These are phyloP conservation scores for Globisporangium nodosum DNA, from an alignment of 352 stramenopile genomes.

Conservation along the genomic window DNA sequence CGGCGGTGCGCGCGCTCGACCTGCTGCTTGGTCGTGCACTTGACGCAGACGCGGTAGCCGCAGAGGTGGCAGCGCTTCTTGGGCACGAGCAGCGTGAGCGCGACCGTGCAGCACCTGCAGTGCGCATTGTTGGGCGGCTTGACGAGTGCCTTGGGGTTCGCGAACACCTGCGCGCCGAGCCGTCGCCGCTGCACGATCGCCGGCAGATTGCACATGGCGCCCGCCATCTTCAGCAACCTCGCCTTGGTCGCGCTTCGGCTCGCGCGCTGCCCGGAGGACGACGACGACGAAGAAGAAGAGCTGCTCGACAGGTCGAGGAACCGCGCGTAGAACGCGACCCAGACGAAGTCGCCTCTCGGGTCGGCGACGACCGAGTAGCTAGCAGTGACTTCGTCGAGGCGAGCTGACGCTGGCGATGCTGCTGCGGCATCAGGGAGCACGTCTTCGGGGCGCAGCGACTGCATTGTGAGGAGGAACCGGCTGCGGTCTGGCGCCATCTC, in stretches of 20 bases:
- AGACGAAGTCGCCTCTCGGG: slow-evolving; percentile 11
- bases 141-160: slow-evolving; percentile 11
- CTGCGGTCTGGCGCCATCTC: slow-evolving; percentile 3
- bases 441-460: slow-evolving; percentile 19
- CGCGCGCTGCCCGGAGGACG: background rate
- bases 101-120: slow-evolving; percentile 34
- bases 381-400: slow-evolving; percentile 9
- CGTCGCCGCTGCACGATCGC: slow-evolving; percentile 35
- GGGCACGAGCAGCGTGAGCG: slow-evolving; percentile 20
- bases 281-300: background rate
- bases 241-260: slow-evolving; percentile 18
- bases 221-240: slow-evolving; percentile 22
- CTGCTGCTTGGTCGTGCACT: slow-evolving; percentile 31
- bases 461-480: slow-evolving; percentile 26
- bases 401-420: background rate
- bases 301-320: slow-evolving; percentile 9
- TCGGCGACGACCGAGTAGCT: slow-evolving; percentile 19
- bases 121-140: slow-evolving; percentile 24
- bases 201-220: slow-evolving; percentile 20
- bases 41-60: slow-evolving; percentile 41
- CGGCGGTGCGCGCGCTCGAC: slow-evolving; percentile 23
- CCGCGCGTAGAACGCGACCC: slow-evolving; percentile 29
- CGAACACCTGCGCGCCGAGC: slow-evolving; percentile 35
- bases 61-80: slow-evolving; percentile 45
- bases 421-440: slow-evolving; percentile 16